phyloP scores from a whole-genome alignment of 2,329 filamentous ascomycete species.

The Penicillium sp. region DNA sequence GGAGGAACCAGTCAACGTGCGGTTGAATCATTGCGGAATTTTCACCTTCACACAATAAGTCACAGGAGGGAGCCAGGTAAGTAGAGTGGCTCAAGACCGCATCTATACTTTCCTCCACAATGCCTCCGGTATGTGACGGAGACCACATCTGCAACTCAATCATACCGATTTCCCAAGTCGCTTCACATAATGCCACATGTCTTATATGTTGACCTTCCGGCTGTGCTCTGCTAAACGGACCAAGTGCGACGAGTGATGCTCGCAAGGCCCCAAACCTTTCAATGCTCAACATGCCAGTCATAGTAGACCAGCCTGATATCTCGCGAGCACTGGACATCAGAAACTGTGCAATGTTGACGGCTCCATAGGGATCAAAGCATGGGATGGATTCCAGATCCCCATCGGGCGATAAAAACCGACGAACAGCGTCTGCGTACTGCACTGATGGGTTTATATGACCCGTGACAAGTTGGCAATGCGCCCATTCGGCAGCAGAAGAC shows the following conservation, averaged over 20 bases:
- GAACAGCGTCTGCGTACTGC: slow-evolving; percentile 41
- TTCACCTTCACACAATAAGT: slow-evolving; percentile 34
- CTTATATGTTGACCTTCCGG: background rate
- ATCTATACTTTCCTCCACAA: slow-evolving; percentile 41
- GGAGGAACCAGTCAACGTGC: slow-evolving; percentile 43
- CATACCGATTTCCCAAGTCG: slow-evolving; percentile 47
- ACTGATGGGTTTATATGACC: slow-evolving; percentile 28
- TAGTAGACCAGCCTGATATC: slow-evolving; percentile 46
- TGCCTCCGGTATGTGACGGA: slow-evolving; percentile 41
- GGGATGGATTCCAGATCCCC: slow-evolving; percentile 29
- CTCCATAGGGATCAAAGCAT: slow-evolving; percentile 43
- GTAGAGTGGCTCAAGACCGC: slow-evolving; percentile 35
- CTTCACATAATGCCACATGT: slow-evolving; percentile 27
- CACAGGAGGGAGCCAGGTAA: slow-evolving; percentile 30
- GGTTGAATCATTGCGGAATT: slow-evolving; percentile 33
- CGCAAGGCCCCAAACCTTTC: slow-evolving; percentile 40
- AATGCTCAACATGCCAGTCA: slow-evolving; percentile 44
- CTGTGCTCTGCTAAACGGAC: slow-evolving; percentile 28
- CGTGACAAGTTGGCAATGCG: slow-evolving; percentile 19
- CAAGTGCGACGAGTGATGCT: slow-evolving; percentile 37
- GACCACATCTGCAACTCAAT: slow-evolving; percentile 47
- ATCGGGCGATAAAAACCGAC: slow-evolving; percentile 37
- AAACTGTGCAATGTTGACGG: slow-evolving; percentile 46
- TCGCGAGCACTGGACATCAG: slow-evolving; percentile 45
- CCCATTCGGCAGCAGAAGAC: slow-evolving; percentile 35